Evolutionary conservation across 371 early-diverging fungal genomes (phyloP), one percentile per base, ranked within the genome.

Genomic region (Rhizopus sp.): DNA sequence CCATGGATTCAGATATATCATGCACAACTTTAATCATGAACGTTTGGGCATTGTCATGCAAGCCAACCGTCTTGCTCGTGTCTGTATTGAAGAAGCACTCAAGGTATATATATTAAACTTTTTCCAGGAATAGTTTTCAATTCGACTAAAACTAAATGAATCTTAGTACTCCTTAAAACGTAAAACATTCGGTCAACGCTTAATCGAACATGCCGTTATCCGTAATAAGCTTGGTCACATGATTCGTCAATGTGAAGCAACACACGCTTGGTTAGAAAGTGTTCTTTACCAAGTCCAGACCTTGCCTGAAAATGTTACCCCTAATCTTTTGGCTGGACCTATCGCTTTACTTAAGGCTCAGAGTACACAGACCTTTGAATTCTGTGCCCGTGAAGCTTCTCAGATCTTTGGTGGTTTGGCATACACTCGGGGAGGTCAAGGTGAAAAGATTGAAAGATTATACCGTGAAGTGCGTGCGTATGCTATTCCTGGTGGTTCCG

Each of bases 341-440:
- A 91, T 93, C 77, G 93, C 94, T 5, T 62, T 95, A 50, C 79
- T 91, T 58, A 95, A 95, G 75, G 93, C 91, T 7, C 92, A 93
- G 70, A 60, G 86, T 7, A 92, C 95, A 0, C 92, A 88, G 61
- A 92, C 90, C 4, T 88, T 94, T 62, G 93, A 95, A 66, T 93
- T 64, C 69, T 91, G 92, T 62, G 93, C 93, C 23, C 83, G 93
- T 56, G 94, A 95, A 73, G 94, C 95, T 3, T 83, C 89, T 3
- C 95, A 95, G 70, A 93, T 95, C 66, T 93, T 95, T 82, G 95
- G 95, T 59, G 95, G 95, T 15, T 66, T 93, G 23, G 73, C 92
- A 3, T 93, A 93, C 65, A 85, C 91, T 17, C 85, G 93, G 41
- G 93, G 71, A 29, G 91, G 92, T 4, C 92, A 93, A 69, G 95